Conservation (phyloP, 2,329 filamentous ascomycete species). For the Ophiostoma quercus region DNA sequence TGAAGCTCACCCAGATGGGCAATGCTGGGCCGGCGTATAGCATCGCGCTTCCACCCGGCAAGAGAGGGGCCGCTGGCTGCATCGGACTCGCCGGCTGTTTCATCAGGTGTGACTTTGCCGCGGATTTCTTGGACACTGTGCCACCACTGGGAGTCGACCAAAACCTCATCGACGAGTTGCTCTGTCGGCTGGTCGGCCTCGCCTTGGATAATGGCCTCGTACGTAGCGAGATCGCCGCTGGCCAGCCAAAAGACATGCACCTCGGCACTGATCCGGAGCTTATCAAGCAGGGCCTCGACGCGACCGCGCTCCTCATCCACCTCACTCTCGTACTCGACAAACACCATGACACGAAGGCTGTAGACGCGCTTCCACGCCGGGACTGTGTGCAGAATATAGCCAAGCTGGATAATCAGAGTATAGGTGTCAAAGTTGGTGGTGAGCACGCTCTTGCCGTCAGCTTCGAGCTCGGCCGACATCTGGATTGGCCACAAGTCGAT, state of each 20-base stretch:
- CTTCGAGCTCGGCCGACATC: constrained; percentile 77
- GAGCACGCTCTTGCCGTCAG: constrained; percentile 61
- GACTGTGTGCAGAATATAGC: constrained; percentile 77
- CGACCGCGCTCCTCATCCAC: constrained; percentile 71
- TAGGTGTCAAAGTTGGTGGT: constrained; percentile 91
- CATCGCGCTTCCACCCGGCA: constrained; percentile 1
- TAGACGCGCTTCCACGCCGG: constrained; percentile 73
- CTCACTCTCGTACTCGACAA: constrained; percentile 83
- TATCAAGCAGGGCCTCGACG: constrained; percentile 69
- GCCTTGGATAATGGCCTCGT: constrained; percentile 75
- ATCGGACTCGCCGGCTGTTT: not conserved
- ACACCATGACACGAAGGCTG: constrained; percentile 70
- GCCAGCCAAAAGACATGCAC: constrained; percentile 78
- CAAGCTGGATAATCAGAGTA: constrained; percentile 77
- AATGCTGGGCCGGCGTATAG: constrained; percentile 43
- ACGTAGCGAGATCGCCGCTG: constrained; percentile 64
- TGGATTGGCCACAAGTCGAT: constrained; percentile 91
- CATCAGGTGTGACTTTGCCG: constrained; percentile 31
- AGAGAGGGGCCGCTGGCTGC: not conserved
- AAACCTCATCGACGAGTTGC: constrained; percentile 57
- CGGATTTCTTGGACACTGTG: constrained; percentile 60
- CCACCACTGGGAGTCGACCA: constrained; percentile 78
- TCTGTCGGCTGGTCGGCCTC: constrained; percentile 52
- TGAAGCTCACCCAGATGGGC: constrained; percentile 59
- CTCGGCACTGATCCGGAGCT: constrained; percentile 73